These are phyloP conservation scores for Verticillium isaacii DNA, from an alignment of 2,329 filamentous ascomycete genomes.

Conservation along the genomic window DNA sequence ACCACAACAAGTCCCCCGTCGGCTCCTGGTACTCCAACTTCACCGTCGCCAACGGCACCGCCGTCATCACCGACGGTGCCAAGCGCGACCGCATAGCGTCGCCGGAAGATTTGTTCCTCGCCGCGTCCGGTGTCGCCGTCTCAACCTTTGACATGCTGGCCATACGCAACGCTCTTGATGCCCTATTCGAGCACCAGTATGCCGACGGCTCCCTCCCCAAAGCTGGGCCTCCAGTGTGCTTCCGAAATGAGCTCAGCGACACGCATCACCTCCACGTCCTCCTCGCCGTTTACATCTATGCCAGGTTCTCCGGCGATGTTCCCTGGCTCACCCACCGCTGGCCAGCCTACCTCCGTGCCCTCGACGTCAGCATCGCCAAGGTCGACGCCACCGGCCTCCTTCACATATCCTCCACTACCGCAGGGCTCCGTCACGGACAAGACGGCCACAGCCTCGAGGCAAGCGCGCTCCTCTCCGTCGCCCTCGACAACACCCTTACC, in stretches of 20 bases:
- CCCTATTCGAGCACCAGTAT: slow-evolving; percentile 35
- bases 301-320: slow-evolving; percentile 40
- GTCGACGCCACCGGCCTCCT: slow-evolving; percentile 34
- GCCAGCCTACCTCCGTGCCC: slow-evolving; percentile 34
- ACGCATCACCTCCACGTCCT: slow-evolving; percentile 56
- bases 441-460: slow-evolving; percentile 47
- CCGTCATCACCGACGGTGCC: slow-evolving; percentile 42
- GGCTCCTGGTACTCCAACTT: slow-evolving; percentile 26
- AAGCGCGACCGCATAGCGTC: slow-evolving; percentile 53
- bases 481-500: slow-evolving; percentile 39
- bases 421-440: slow-evolving; percentile 48
- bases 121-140: slow-evolving; percentile 10
- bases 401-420: slow-evolving; percentile 41
- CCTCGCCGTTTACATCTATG: slow-evolving; percentile 44
- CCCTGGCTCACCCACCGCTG: slow-evolving; percentile 36
- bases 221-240: slow-evolving; percentile 37
- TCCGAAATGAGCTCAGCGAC: slow-evolving; percentile 33
- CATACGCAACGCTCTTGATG: slow-evolving; percentile 39
- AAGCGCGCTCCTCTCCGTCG: slow-evolving; percentile 47
- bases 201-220: slow-evolving; percentile 42
- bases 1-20: slow-evolving; percentile 24
- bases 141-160: slow-evolving; percentile 23
- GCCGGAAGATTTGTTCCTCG: slow-evolving; percentile 53
- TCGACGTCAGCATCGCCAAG: slow-evolving; percentile 26
- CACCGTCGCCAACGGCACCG: slow-evolving; percentile 23